Percentiles rank a stretch among this genome's conserved stretches.
Evolutionary conservation across 2,329 filamentous ascomycete genomes (phyloP).

Genomic region (Epichloe typhina): DNA sequence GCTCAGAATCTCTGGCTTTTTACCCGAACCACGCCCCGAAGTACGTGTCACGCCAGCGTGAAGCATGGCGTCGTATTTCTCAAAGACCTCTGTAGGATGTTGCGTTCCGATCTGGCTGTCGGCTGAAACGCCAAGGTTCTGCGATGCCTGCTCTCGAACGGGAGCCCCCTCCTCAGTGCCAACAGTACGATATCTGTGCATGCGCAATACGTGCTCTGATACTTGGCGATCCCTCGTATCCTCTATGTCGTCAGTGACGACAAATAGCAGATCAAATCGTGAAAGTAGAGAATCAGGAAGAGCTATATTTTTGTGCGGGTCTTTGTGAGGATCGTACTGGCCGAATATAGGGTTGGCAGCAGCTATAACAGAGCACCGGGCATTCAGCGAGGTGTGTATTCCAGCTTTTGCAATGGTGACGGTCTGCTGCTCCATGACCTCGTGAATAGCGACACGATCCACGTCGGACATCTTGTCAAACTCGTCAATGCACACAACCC

Average conservation of each 20-base stretch:
- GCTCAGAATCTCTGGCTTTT: slow-evolving; percentile 76
- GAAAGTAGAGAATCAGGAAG: slow-evolving; percentile 91
- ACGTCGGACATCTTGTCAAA: slow-evolving; percentile 99
- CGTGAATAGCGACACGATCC: slow-evolving; percentile 94
- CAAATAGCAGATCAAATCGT: slow-evolving; percentile 95
- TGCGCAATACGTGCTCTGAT: slow-evolving; percentile 91
- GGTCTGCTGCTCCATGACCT: slow-evolving; percentile 99
- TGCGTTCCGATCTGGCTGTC: slow-evolving; percentile 64
- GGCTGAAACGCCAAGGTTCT: slow-evolving; percentile 76
- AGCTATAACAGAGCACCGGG: slow-evolving; percentile 89
- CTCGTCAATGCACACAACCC: slow-evolving; percentile 97
- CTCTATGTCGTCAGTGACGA: slow-evolving; percentile 97
- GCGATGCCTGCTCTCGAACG: slow-evolving; percentile 73
- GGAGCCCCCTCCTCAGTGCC: slow-evolving; percentile 85
- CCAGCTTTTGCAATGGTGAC: slow-evolving; percentile 98
- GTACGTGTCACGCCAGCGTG: slow-evolving; percentile 79
- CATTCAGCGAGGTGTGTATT: slow-evolving; percentile 94
- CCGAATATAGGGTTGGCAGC: slow-evolving; percentile 96
- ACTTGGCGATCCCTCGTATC: slow-evolving; percentile 82
- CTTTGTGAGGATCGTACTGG: slow-evolving; percentile 96
- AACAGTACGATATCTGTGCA: slow-evolving; percentile 89
- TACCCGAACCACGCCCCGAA: slow-evolving; percentile 57
- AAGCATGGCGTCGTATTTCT: slow-evolving; percentile 93
- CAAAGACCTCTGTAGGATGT: slow-evolving; percentile 74
- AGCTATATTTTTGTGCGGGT: slow-evolving; percentile 96